phyloP scores from a whole-genome alignment of 2,329 filamentous ascomycete species.

The Fusarium neocosmosporiellum region DNA sequence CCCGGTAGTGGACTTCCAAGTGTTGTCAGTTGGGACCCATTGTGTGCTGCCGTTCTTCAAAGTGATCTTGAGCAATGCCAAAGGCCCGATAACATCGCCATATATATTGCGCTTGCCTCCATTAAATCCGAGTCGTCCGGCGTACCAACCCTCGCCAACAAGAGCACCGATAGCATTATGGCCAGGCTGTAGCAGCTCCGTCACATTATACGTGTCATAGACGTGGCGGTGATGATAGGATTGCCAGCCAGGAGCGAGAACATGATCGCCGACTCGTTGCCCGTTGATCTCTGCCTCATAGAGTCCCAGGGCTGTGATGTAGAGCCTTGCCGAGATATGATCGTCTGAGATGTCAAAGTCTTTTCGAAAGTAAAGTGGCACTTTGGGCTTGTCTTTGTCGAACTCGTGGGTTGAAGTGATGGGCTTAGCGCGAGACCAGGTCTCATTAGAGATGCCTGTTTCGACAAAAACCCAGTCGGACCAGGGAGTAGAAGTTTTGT shows the following conservation, averaged over 20 bases:
- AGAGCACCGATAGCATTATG: slow-evolving; percentile 51
- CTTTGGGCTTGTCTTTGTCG: slow-evolving; percentile 46
- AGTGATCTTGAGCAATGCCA: slow-evolving; percentile 50
- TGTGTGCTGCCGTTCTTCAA: slow-evolving; percentile 46
- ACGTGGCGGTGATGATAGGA: slow-evolving; percentile 61
- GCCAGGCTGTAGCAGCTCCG: slow-evolving; percentile 53
- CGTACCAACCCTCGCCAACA: slow-evolving; percentile 62
- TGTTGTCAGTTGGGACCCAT: slow-evolving; percentile 48
- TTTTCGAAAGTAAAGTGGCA: slow-evolving; percentile 49
- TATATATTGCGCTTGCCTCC: slow-evolving; percentile 43
- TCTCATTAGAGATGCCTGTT: slow-evolving; percentile 44
- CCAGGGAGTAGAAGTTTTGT: slow-evolving; percentile 34
- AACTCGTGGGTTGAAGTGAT: slow-evolving; percentile 32
- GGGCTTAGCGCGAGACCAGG: slow-evolving; percentile 46
- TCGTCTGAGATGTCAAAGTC: slow-evolving; percentile 42
- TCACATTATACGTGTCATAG: slow-evolving; percentile 66
- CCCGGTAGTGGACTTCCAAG: slow-evolving; percentile 50
- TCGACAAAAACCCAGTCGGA: slow-evolving; percentile 49
- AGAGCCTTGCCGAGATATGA: slow-evolving; percentile 54
- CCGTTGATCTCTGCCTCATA: slow-evolving; percentile 63
- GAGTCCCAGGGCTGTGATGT: slow-evolving; percentile 59
- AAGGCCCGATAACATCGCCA: slow-evolving; percentile 52
- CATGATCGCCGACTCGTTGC: slow-evolving; percentile 37
- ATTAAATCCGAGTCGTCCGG: slow-evolving; percentile 47
- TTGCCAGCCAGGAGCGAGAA: slow-evolving; percentile 64